These are phyloP conservation scores for Zopfia rhizophila DNA, from an alignment of 2,329 filamentous ascomycete genomes.

Conservation along the genomic window DNA sequence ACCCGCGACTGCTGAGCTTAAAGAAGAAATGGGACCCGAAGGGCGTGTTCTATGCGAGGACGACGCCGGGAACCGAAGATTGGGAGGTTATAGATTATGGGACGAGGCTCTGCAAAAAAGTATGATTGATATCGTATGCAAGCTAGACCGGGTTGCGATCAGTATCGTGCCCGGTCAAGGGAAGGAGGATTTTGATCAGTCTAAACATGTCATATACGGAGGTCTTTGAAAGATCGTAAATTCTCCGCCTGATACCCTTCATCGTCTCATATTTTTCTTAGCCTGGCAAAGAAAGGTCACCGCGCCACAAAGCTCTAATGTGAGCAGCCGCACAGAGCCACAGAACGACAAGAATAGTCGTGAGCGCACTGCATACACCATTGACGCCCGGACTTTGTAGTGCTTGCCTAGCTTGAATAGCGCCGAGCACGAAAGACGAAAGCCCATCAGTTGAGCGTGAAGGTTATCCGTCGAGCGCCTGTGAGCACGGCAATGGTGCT, in stretches of 20 bases:
- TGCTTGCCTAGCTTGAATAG: constrained; percentile 66
- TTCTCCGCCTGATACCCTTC: constrained; percentile 37
- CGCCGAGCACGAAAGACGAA: constrained; percentile 73
- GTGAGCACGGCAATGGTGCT: constrained; percentile 51
- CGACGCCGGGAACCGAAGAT: constrained; percentile 22
- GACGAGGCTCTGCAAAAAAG: constrained; percentile 18
- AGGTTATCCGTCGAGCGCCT: constrained; percentile 52
- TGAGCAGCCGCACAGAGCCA: constrained; percentile 65
- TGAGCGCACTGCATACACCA: constrained; percentile 66
- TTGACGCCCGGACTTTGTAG: constrained; percentile 64
- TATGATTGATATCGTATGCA: too few species aligned
- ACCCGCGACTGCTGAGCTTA: constrained; percentile 18
- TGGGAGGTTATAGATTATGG: constrained; percentile 23
- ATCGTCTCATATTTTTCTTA: too few species aligned
- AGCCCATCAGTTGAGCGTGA: constrained; percentile 61
- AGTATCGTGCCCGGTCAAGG: too few species aligned
- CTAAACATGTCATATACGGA: too few species aligned
- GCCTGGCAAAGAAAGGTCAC: too few species aligned
- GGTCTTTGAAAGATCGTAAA: too few species aligned
- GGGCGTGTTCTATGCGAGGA: constrained; percentile 23
- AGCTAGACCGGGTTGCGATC: too few species aligned
- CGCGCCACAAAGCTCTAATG: too few species aligned
- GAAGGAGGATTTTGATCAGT: too few species aligned
- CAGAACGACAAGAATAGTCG: constrained; percentile 63
- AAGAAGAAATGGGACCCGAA: constrained; percentile 26